A percentile compares a stretch with the other conserved stretches of the same genome.
Conservation (phyloP, 2,329 filamentous ascomycete genomes). For the Colletotrichum navitas region DNA sequence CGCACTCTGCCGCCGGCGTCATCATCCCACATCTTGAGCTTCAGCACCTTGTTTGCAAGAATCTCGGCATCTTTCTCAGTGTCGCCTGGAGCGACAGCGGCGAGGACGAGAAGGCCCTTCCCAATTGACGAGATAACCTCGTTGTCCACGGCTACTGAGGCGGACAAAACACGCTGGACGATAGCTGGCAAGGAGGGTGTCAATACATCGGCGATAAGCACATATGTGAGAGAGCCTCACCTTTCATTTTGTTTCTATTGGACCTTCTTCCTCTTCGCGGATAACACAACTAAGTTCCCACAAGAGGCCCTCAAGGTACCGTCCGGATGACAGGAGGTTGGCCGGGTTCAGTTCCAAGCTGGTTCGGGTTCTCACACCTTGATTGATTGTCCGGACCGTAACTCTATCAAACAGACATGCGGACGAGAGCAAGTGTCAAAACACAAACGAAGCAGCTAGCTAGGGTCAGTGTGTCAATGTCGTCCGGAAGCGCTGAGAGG, state of each 20-base stretch:
- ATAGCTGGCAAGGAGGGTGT: constrained; percentile 72
- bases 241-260: constrained; percentile 51
- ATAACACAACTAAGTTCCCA: neutral
- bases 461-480: constrained; percentile 14
- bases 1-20: constrained; percentile 75
- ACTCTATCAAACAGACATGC: constrained; percentile 1
- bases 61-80: constrained; percentile 88
- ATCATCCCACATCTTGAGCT: constrained; percentile 93
- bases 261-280: neutral
- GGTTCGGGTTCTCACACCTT: constrained; percentile 11
- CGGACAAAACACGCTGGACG: constrained; percentile 92
- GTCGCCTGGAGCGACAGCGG: constrained; percentile 90
- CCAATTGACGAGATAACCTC: constrained; percentile 92
- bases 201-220: constrained; percentile 29
- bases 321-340: neutral
- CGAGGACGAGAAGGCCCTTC: constrained; percentile 89
- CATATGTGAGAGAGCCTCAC: constrained; percentile 45
- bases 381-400: constrained; percentile 22
- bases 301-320: neutral
- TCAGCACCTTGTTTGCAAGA: constrained; percentile 87
- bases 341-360: constrained; percentile 17
- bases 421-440: constrained; percentile 22
- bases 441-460: constrained; percentile 12
- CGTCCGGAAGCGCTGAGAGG: constrained; percentile 14
- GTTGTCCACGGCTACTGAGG: constrained; percentile 94